Conservation (phyloP, 2,329 filamentous ascomycete species). For the Aspergillus sp. region DNA sequence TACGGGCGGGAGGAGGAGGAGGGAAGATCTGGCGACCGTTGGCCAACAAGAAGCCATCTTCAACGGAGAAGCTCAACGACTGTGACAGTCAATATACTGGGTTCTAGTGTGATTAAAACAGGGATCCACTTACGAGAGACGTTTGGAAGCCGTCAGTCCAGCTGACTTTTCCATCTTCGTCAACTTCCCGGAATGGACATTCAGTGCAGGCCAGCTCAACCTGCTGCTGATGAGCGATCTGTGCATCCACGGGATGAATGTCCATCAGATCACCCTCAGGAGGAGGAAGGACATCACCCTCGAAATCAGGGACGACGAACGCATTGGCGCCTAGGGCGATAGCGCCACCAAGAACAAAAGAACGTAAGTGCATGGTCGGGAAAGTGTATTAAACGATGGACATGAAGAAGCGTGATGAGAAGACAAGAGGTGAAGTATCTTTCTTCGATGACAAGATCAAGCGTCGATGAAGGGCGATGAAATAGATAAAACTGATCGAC, state of each 20-base stretch:
- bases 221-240: conserved; percentile 20
- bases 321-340: conserved; percentile 32
- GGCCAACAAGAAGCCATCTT: conserved; percentile 29
- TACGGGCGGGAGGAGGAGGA: conserved; percentile 22
- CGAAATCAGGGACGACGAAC: conserved; percentile 33
- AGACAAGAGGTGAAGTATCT: neutral
- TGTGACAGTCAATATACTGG: conserved; percentile 7
- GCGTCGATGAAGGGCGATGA: neutral
- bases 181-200: conserved; percentile 33
- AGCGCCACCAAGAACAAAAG: conserved; percentile 29
- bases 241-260: conserved; percentile 19
- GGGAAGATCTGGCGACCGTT: conserved; percentile 38
- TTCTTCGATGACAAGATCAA: neutral
- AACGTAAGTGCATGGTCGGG: conserved; percentile 31
- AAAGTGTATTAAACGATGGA: neutral
- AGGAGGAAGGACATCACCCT: conserved; percentile 16
- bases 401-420: neutral
- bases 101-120: neutral
- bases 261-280: conserved; percentile 18
- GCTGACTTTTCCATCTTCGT: conserved; percentile 22
- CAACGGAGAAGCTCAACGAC: conserved; percentile 32
- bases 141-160: conserved; percentile 32
- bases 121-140: conserved; percentile 26
- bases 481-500: neutral
- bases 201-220: conserved; percentile 32